Percentiles rank a stretch among this genome's conserved stretches.
Evolutionary conservation across 805 yeast species (phyloP).

Genomic region (Hanseniaspora occidentalis): DNA sequence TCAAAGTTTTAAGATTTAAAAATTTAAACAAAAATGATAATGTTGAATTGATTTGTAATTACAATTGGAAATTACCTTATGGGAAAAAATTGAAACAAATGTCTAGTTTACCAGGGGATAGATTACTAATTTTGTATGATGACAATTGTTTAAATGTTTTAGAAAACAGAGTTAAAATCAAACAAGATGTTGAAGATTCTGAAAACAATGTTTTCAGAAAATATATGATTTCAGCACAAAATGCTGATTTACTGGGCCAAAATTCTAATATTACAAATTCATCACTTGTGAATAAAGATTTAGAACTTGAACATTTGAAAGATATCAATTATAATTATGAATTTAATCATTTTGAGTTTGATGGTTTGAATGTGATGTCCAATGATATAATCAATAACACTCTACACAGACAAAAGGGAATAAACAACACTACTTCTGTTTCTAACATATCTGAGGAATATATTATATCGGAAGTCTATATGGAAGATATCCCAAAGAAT

Average conservation of each 20-base stretch:
- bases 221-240: not conserved
- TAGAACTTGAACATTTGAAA: not conserved
- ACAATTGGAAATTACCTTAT: not conserved
- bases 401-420: no score
- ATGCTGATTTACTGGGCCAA: not conserved
- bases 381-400: no score
- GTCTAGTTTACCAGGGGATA: not conserved
- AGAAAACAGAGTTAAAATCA: not conserved
- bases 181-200: not conserved
- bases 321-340: not conserved
- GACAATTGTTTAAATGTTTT: not conserved
- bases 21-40: not conserved
- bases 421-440: no score
- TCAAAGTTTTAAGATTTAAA: not conserved
- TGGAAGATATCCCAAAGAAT: no score
- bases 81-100: not conserved
- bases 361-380: not conserved
- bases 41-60: not conserved
- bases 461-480: no score
- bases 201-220: not conserved
- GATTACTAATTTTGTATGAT: not conserved
- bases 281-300: no score
- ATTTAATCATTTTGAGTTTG: not conserved
- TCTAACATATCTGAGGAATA: no score
- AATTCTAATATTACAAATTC: no score